phyloP scores from a whole-genome alignment of 805 yeast genomes.

The Candida maltosa region DNA sequence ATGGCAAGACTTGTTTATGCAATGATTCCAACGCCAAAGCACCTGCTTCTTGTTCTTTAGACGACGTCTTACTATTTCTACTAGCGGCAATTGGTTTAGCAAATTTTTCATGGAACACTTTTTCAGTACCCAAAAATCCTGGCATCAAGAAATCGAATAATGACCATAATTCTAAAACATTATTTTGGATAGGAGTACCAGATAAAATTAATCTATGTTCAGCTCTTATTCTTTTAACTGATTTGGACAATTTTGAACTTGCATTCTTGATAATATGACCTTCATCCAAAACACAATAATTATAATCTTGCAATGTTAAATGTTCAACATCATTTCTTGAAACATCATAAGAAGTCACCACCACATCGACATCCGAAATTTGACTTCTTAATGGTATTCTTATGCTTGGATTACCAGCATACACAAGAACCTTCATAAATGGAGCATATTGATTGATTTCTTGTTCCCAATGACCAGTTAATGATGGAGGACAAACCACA shows the following conservation, averaged over 20 bases:
- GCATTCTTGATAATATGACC: constrained; percentile 97
- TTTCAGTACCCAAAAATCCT: constrained; percentile 94
- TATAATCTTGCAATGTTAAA: constrained; percentile 62
- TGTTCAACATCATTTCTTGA: constrained; percentile 84
- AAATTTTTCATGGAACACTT: constrained; percentile 87
- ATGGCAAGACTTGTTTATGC: constrained; percentile 95
- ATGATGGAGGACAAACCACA: constrained; percentile 93
- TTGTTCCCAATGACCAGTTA: constrained; percentile 99
- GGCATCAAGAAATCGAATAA: constrained; percentile 98
- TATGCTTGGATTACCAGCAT: constrained; percentile 87
- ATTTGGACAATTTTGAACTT: constrained; percentile 78
- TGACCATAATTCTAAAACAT: constrained; percentile 96
- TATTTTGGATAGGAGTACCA: constrained; percentile 98
- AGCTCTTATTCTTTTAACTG: constrained; percentile 79
- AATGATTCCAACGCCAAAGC: constrained; percentile 93
- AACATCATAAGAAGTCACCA: constrained; percentile 94
- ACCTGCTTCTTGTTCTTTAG: constrained; percentile 95
- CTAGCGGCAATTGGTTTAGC: constrained; percentile 98
- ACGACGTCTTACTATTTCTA: constrained; percentile 79
- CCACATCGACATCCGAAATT: constrained; percentile 66
- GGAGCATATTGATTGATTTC: constrained; percentile 90
- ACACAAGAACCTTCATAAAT: constrained; percentile 73
- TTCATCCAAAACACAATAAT: constrained; percentile 94
- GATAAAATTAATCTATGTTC: constrained; percentile 88
- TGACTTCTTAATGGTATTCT: constrained; percentile 55